phyloP scores from a whole-genome alignment of 345 rosid genomes.

The thale cress (Arabidopsis thaliana) region TAIR10.1 NC_003076.8:5502001-5502500 shows the following conservation, averaged over 20 bases:
- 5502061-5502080: slow-evolving; percentile 53
- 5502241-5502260: slow-evolving; percentile 65
- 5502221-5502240: slow-evolving; percentile 70
- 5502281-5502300: slow-evolving; percentile 67
- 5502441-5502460: no score
- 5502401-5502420: neutral
- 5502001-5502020: slow-evolving; percentile 61
- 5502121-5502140: slow-evolving; percentile 78
- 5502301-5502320: slow-evolving; percentile 74
- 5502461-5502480: no score
- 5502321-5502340: slow-evolving; percentile 82
- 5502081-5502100: slow-evolving; percentile 77
- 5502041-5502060: slow-evolving; percentile 35
- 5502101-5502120: slow-evolving; percentile 80
- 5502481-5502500: no score
- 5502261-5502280: slow-evolving; percentile 57
- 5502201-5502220: slow-evolving; percentile 68
- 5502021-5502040: slow-evolving; percentile 59
- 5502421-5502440: neutral
- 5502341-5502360: slow-evolving; percentile 53
- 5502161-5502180: slow-evolving; percentile 63
- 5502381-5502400: neutral
- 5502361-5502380: slow-evolving; percentile 27
- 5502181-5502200: slow-evolving; percentile 65
- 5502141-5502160: slow-evolving; percentile 55